These are phyloP conservation scores for Chytridium lagenaria DNA, from an alignment of 371 early-diverging fungal genomes.

Conservation along the genomic window DNA sequence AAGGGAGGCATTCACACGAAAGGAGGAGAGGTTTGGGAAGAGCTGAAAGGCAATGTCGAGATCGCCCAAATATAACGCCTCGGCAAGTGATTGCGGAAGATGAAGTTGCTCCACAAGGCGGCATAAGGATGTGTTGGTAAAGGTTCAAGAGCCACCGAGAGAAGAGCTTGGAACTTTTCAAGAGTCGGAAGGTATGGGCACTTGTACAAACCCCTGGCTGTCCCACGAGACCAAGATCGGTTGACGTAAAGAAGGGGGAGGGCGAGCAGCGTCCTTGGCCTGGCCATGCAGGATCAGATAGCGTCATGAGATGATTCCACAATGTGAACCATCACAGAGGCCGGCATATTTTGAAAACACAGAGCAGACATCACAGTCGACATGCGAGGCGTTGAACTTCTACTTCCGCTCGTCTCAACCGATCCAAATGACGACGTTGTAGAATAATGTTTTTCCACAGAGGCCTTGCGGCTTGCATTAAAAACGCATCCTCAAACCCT, in stretches of 20 bases:
- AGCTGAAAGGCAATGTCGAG: constrained; percentile 43
- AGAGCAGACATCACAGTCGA: no score
- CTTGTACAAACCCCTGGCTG: constrained; percentile 15
- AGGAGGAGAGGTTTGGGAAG: constrained; percentile 26
- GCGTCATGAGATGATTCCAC: not conserved
- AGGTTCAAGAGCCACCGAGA: constrained; percentile 22
- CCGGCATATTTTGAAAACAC: not conserved
- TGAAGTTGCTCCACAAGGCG: constrained; percentile 23
- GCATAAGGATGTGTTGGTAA: constrained; percentile 32
- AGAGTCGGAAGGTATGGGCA: constrained; percentile 2
- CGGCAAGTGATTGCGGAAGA: constrained; percentile 13
- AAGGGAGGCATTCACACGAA: constrained; percentile 14
- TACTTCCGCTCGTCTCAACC: no score
- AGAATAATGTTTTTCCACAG: no score
- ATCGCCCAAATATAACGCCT: constrained; percentile 38
- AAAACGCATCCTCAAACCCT: no score
- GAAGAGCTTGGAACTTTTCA: constrained; percentile 1
- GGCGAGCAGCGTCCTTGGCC: not conserved
- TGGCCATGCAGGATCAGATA: not conserved
- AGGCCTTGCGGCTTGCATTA: no score
- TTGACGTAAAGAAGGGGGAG: constrained; percentile 27
- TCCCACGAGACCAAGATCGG: constrained; percentile 24
- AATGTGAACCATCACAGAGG: not conserved
- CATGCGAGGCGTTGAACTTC: no score
- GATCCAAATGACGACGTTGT: no score